These are phyloP conservation scores for Scutellaria barbata DNA, from an alignment of 257 asterid genomes.

Conservation along the genomic window DNA sequence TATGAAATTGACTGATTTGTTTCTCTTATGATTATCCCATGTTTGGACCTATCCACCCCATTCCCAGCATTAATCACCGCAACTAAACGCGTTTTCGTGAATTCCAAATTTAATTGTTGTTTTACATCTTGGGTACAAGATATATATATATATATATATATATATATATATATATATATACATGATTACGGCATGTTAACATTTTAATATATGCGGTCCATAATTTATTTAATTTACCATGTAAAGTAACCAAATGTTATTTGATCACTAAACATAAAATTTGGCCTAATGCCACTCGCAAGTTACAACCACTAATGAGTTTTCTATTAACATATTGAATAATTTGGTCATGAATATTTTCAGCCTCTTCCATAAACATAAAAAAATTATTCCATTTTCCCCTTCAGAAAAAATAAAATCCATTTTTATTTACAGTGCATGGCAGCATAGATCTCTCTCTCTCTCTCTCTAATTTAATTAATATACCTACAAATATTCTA, in stretches of 20 bases:
- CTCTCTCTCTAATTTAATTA: too few relatives aligned
- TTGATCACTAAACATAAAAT: too few relatives aligned
- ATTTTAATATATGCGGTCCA: neutral
- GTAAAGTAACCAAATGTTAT: neutral
- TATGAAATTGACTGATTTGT: constrained; percentile 30
- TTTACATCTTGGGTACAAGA: neutral
- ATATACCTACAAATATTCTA: too few relatives aligned
- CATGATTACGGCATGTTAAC: too few relatives aligned
- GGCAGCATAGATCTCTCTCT: too few relatives aligned
- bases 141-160: too few relatives aligned
- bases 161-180: too few relatives aligned
- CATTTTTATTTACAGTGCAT: too few relatives aligned
- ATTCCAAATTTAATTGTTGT: neutral
- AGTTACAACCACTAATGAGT: constrained; percentile 10
- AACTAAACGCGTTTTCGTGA: constrained; percentile 31
- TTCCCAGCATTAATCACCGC: constrained; percentile 29
- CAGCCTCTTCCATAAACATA: neutral
- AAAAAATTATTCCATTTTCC: too few relatives aligned
- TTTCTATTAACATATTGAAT: neutral
- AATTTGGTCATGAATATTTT: neutral
- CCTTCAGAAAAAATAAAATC: too few relatives aligned
- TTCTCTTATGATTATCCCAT: neutral
- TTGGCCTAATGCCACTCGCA: neutral
- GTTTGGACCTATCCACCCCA: constrained; percentile 28
- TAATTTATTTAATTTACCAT: neutral